Percentiles rank a stretch among this genome's conserved stretches.
Evolutionary conservation across 1,284 basidiomycete genomes (phyloP).

Genomic region (Schizophyllum amplum): DNA sequence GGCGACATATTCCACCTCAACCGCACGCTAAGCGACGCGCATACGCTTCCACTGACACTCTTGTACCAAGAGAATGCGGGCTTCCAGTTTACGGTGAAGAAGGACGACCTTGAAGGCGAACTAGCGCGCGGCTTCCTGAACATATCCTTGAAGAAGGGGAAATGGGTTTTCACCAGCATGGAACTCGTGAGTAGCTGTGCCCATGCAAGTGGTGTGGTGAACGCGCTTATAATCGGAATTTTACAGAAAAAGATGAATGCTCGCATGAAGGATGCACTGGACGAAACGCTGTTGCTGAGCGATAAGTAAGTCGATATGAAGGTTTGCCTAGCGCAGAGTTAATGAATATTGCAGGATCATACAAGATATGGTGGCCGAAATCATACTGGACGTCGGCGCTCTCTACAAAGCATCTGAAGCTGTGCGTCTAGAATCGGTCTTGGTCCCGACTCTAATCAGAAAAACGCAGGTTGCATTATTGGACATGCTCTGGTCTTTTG

Average conservation of each 20-base stretch:
- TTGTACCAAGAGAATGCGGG: constrained; percentile 59
- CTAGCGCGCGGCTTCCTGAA: constrained; percentile 69
- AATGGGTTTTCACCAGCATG: constrained; percentile 70
- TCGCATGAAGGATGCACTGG: constrained; percentile 75
- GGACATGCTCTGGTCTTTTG: constrained; percentile 84
- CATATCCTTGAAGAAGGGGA: constrained; percentile 55
- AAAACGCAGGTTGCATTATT: constrained; percentile 63
- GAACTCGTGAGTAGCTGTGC: constrained; percentile 58
- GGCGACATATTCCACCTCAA: constrained; percentile 73
- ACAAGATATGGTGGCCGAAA: constrained; percentile 55
- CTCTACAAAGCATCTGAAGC: constrained; percentile 87
- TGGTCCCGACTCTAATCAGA: not conserved
- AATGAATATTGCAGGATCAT: constrained; percentile 51
- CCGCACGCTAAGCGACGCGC: constrained; percentile 46
- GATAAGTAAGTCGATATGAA: constrained; percentile 41
- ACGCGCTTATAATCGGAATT: not conserved
- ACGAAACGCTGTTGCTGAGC: constrained; percentile 77
- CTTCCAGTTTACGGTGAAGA: constrained; percentile 65
- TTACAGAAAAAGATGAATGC: constrained; percentile 76
- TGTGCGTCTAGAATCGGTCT: constrained; percentile 30
- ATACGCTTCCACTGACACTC: constrained; percentile 56
- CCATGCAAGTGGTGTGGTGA: not conserved
- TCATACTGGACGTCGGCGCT: constrained; percentile 60
- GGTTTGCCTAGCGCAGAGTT: not conserved
- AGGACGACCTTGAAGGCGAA: constrained; percentile 52